These are phyloP conservation scores for Nitzschia sp. DNA, from an alignment of 108 stramenopile genomes.

Conservation along the genomic window DNA sequence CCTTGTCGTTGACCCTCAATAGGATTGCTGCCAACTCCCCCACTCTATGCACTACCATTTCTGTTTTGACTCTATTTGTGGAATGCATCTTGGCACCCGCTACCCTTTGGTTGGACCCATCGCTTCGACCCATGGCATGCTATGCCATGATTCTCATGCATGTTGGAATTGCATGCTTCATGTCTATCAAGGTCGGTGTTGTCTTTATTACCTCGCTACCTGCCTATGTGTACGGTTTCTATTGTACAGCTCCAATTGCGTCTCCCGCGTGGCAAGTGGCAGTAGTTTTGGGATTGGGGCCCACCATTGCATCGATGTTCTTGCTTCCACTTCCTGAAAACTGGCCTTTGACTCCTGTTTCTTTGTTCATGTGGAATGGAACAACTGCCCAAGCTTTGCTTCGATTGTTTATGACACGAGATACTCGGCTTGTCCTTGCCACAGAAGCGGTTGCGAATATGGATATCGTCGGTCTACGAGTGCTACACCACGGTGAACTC, in stretches of 20 bases:
- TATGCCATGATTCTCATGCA: slow-evolving; percentile 12
- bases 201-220: slow-evolving; percentile 11
- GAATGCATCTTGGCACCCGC: background rate
- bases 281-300: background rate
- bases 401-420: background rate
- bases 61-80: background rate
- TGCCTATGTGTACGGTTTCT: slow-evolving; percentile 6
- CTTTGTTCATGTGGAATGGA: slow-evolving; percentile 16
- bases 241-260: background rate
- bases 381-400: background rate
- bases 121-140: background rate
- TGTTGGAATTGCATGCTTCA: slow-evolving; percentile 5
- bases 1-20: background rate
- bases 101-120: background rate
- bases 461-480: background rate
- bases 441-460: background rate
- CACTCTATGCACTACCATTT: background rate
- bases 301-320: background rate
- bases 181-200: slow-evolving; percentile 10
- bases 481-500: background rate
- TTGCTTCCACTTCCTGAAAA: slow-evolving; percentile 11
- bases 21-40: background rate
- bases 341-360: slow-evolving; percentile 15
- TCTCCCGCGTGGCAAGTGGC: background rate
- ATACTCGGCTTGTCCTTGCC: background rate